phyloP scores from a whole-genome alignment of 106 monocot genomes.

The Phalaenopsis equestris region DNA sequence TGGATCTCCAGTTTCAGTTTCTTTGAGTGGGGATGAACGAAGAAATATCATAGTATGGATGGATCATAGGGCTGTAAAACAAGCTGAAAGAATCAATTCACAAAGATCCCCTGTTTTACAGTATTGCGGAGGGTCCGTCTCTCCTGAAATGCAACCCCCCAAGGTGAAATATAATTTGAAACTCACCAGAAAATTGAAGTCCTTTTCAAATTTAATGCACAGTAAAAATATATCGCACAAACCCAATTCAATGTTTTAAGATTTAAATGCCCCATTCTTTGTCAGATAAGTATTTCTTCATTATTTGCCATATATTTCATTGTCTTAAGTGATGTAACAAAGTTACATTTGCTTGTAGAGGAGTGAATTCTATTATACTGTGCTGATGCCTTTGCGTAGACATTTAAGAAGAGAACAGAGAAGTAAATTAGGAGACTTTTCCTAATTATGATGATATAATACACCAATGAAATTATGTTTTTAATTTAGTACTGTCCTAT shows the following conservation, averaged over 20 bases:
- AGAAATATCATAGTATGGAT: constrained; percentile 96
- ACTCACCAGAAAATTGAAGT: not conserved
- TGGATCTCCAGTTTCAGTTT: constrained; percentile 89
- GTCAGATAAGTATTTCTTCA: not conserved
- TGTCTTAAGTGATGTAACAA: not conserved
- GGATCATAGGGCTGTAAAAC: constrained; percentile 93
- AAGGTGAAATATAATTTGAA: constrained; percentile 44
- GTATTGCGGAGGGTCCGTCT: constrained; percentile 81
- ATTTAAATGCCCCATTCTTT: not conserved
- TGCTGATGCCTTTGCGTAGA: no score
- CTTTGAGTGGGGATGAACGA: constrained; percentile 83
- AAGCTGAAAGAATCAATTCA: constrained; percentile 80
- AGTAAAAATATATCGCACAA: not conserved
- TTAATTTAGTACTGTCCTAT: no score
- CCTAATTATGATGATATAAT: no score
- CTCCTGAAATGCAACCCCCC: constrained; percentile 97
- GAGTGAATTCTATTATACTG: no score
- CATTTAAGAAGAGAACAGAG: no score
- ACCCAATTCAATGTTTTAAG: not conserved
- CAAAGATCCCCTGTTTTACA: constrained; percentile 72
- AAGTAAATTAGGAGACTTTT: no score
- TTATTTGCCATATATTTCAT: not conserved
- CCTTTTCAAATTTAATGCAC: not conserved
- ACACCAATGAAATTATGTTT: no score
- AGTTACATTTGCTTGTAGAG: not conserved